A percentile compares a stretch with the other conserved stretches of the same genome.
These are phyloP conservation scores for Naematelia aurantialba DNA, from an alignment of 768 basidiomycete species.

Conservation along the genomic window DNA sequence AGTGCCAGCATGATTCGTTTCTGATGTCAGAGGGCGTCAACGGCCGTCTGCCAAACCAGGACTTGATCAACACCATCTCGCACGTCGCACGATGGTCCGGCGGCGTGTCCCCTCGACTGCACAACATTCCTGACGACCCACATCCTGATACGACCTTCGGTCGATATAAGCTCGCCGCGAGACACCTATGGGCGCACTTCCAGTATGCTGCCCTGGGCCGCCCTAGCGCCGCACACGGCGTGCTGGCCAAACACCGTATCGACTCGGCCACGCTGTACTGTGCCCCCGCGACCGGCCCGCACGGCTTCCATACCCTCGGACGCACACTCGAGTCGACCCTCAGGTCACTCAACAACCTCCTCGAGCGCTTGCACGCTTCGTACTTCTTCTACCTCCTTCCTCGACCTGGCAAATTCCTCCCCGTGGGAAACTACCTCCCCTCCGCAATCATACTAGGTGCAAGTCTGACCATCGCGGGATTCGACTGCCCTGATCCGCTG, in stretches of 20 bases:
- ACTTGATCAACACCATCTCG: slow-evolving; percentile 77
- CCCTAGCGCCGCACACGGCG: slow-evolving; percentile 82
- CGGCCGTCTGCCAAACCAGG: slow-evolving; percentile 92
- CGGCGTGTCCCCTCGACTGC: slow-evolving; percentile 72
- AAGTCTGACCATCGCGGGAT: slow-evolving; percentile 78
- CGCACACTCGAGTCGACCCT: slow-evolving; percentile 83
- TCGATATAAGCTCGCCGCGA: slow-evolving; percentile 54
- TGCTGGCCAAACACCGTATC: slow-evolving; percentile 88
- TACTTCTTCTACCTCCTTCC: slow-evolving; percentile 93
- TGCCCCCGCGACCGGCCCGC: slow-evolving; percentile 80
- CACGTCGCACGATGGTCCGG: slow-evolving; percentile 67
- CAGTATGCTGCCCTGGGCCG: slow-evolving; percentile 71
- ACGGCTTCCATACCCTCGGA: slow-evolving; percentile 91
- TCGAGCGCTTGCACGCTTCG: slow-evolving; percentile 93
- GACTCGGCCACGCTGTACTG: slow-evolving; percentile 90
- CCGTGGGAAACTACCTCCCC: slow-evolving; percentile 87
- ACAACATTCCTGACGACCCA: slow-evolving; percentile 60
- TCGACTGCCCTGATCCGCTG: slow-evolving; percentile 53
- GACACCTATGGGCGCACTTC: slow-evolving; percentile 67
- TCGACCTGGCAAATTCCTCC: slow-evolving; percentile 65
- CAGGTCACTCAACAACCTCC: slow-evolving; percentile 84
- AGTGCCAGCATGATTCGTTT: slow-evolving; percentile 31
- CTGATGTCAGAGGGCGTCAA: slow-evolving; percentile 76
- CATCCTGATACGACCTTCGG: slow-evolving; percentile 7
- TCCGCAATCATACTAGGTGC: slow-evolving; percentile 78